Evolutionary conservation across 768 basidiomycete species (phyloP), one percentile per base, ranked within the genome.

Genomic region (Russula sp.): DNA sequence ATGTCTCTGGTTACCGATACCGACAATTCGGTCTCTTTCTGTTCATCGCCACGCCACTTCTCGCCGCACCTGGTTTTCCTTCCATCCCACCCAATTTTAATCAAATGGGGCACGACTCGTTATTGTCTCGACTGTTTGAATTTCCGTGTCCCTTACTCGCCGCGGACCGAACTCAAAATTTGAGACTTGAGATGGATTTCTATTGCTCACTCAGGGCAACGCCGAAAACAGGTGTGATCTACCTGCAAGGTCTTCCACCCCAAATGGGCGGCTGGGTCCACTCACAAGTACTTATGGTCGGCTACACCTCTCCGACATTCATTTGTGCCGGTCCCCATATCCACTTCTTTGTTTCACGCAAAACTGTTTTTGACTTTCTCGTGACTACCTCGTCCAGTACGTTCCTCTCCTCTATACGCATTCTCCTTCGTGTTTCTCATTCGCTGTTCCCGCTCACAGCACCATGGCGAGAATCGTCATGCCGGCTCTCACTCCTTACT

Each of bases 381-480:
- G 49, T 39, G 54, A 51, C 48, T 27, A 11, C 48, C 45, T 59
- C 57, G 16, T 58, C 42, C 32, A 37, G 63, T 64, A 45, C 34
- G 48, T 57, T 27, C 54, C 40, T 16, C 51, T 47, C 45, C 37
- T 16, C 49, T 55, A 27, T 9, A 32, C 34, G 8, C 40, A 2
- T 27, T 9, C 39, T 39, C 40, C 57, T 60, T 51, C 51, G 10
- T n/a, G 31, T 59, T 31, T 40, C 63, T 60, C 3, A 64, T 27
- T 31, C 42, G 10, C 20, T 2, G 48, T 44, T 31, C 53, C 32
- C 18, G 6, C 22, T 32, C 18, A 48, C 4, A 59, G 48, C 22
- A 49, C 11, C 37, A 66, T 66, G 65, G 54, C 65, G 65, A 64
- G 62, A 45, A 51, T 66, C 8, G 57, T 66, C 48, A 59, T 66